phyloP scores from a whole-genome alignment of 805 yeast species.

The Metschnikowia bowlesiae region DNA sequence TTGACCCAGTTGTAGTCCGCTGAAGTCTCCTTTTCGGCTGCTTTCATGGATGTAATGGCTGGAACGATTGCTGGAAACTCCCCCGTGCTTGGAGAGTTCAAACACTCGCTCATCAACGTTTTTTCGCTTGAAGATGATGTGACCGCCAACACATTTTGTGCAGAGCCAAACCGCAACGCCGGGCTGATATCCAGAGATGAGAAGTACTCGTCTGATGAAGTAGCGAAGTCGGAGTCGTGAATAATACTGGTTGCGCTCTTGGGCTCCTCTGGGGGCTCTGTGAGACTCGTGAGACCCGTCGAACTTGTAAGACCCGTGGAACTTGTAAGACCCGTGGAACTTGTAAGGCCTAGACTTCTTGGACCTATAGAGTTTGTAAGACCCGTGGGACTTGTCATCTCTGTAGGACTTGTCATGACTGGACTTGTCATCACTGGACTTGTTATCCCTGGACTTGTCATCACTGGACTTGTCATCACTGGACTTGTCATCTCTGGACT shows the following conservation, averaged over 20 bases:
- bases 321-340: neutral
- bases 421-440: too few species aligned
- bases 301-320: neutral
- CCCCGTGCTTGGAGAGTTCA: neutral
- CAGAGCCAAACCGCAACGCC: slow-evolving; percentile 12
- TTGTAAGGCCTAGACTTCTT: neutral
- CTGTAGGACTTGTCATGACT: too few species aligned
- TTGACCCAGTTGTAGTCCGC: neutral
- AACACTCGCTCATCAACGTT: slow-evolving; percentile 13
- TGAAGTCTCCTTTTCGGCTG: neutral
- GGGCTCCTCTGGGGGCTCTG: neutral
- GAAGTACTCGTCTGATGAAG: slow-evolving; percentile 32
- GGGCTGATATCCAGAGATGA: slow-evolving; percentile 28
- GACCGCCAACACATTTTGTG: neutral
- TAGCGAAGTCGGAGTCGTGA: slow-evolving; percentile 8
- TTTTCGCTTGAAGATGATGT: slow-evolving; percentile 15
- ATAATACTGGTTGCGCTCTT: neutral
- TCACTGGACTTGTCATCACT: too few species aligned
- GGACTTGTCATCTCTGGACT: too few species aligned
- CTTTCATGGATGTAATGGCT: neutral
- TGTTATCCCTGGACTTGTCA: too few species aligned
- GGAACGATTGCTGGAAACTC: neutral
- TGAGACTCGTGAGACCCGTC: neutral
- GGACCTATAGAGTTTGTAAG: too few species aligned
- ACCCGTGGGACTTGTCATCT: too few species aligned